A percentile compares a stretch with the other conserved stretches of the same genome.
These are phyloP conservation scores for Fusarium solani-melongenae DNA, from an alignment of 2,329 filamentous ascomycete species.

Conservation along the genomic window DNA sequence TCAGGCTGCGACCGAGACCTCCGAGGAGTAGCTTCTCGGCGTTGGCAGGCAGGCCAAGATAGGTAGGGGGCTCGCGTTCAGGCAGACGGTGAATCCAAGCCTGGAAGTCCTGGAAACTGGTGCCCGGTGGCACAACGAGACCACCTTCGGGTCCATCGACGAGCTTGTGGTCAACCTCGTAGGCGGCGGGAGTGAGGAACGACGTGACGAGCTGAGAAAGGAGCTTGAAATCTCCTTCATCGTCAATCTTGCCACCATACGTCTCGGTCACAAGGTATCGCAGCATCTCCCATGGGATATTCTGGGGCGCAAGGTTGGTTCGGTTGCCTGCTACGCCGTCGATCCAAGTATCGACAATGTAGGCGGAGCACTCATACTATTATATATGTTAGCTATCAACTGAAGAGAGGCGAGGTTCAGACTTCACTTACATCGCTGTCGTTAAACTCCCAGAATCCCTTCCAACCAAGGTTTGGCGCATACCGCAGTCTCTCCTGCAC, in stretches of 20 bases:
- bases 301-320: constrained; percentile 91
- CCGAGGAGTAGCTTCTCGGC: constrained; percentile 95
- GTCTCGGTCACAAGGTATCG: constrained; percentile 91
- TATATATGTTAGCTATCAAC: background rate
- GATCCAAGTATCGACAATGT: constrained; percentile 96
- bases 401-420: background rate
- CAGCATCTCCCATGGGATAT: constrained; percentile 97
- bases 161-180: constrained; percentile 91
- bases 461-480: constrained; percentile 94
- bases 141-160: constrained; percentile 74
- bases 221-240: constrained; percentile 83
- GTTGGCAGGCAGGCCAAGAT: constrained; percentile 91
- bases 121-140: constrained; percentile 82
- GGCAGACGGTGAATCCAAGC: constrained; percentile 92
- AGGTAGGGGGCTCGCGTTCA: constrained; percentile 95
- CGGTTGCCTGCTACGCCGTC: constrained; percentile 84
- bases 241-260: constrained; percentile 97
- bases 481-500: constrained; percentile 95
- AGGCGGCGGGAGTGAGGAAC: constrained; percentile 87
- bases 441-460: constrained; percentile 99
- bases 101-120: constrained; percentile 86
- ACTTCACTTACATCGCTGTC: constrained; percentile 88
- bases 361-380: constrained; percentile 95
- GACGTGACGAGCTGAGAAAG: constrained; percentile 79
- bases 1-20: constrained; percentile 85